These are phyloP conservation scores for Solanum gracilifrons DNA, from an alignment of 257 asterid genomes.

Conservation along the genomic window DNA sequence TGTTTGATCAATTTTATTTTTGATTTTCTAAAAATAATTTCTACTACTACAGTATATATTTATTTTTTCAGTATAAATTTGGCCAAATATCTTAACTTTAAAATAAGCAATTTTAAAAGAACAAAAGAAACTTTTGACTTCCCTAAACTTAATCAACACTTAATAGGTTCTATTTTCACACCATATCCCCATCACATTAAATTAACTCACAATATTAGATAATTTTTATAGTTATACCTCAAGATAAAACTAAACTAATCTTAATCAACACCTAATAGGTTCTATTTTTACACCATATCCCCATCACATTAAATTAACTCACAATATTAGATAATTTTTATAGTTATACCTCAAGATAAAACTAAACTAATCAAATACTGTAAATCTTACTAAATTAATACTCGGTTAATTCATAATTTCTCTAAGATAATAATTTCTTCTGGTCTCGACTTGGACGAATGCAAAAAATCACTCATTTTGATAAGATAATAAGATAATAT, in stretches of 20 bases:
- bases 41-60: background rate
- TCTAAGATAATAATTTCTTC: no score
- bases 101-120: background rate
- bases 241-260: background rate
- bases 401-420: no score
- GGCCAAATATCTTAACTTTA: background rate
- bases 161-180: background rate
- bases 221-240: background rate
- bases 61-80: background rate
- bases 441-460: no score
- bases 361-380: background rate
- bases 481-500: no score
- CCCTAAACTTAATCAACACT: background rate
- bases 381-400: no score
- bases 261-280: background rate
- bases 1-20: background rate
- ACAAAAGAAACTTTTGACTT: background rate
- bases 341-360: background rate
- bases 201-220: background rate
- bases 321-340: background rate
- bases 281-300: background rate
- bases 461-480: no score
- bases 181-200: background rate
- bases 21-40: background rate
- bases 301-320: background rate